phyloP scores from a whole-genome alignment of 2,329 filamentous ascomycete species.

The Penicillium sp. region DNA sequence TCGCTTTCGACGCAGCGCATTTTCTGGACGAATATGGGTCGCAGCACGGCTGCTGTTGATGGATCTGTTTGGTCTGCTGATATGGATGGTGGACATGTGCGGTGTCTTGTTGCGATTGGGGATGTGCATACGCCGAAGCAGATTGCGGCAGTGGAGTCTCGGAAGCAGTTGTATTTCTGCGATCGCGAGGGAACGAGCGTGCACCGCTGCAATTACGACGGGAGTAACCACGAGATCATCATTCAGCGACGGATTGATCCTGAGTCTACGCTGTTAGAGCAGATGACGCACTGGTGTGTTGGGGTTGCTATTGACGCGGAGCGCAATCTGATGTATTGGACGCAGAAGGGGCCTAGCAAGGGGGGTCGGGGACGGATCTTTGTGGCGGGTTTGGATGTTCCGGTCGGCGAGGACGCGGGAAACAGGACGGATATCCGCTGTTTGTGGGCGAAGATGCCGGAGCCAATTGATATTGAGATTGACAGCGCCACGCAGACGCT shows the following conservation, averaged over 20 bases:
- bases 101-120: slow-evolving; percentile 48
- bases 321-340: slow-evolving; percentile 59
- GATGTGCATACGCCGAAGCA: slow-evolving; percentile 54
- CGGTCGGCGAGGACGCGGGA: slow-evolving; percentile 34
- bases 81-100: slow-evolving; percentile 53
- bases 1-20: slow-evolving; percentile 37
- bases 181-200: slow-evolving; percentile 49
- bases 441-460: slow-evolving; percentile 51
- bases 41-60: slow-evolving; percentile 37
- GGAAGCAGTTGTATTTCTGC: slow-evolving; percentile 42
- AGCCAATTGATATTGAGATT: slow-evolving; percentile 61
- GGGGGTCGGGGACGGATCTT: slow-evolving; percentile 56
- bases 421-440: slow-evolving; percentile 46
- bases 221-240: slow-evolving; percentile 39
- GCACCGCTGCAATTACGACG: slow-evolving; percentile 38
- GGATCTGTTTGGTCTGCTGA: slow-evolving; percentile 49
- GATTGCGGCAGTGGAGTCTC: slow-evolving; percentile 29
- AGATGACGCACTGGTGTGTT: slow-evolving; percentile 56
- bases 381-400: slow-evolving; percentile 48
- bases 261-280: slow-evolving; percentile 9
- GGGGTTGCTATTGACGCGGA: slow-evolving; percentile 53
- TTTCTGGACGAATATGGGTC: slow-evolving; percentile 57
- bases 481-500: slow-evolving; percentile 49
- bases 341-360: slow-evolving; percentile 60
- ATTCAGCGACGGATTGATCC: slow-evolving; percentile 34